Evolutionary conservation across 768 basidiomycete species (phyloP).

Genomic region (Auriculariales sp.): DNA sequence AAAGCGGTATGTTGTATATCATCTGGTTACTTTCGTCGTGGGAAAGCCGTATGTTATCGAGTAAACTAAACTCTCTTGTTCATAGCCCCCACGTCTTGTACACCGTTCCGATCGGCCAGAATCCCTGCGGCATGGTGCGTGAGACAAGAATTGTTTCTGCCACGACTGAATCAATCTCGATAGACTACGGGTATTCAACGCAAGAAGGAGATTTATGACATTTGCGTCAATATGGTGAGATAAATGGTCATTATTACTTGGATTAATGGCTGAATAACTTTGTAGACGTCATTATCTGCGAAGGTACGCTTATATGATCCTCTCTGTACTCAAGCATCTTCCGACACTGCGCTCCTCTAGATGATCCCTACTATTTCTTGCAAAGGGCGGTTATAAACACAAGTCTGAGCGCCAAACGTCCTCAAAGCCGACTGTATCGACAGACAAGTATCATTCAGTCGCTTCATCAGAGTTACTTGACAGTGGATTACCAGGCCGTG

Average conservation of each 20-base stretch:
- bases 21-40: no score
- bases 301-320: no score
- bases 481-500: slow-evolving; percentile 67
- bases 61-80: no score
- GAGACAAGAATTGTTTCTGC: not conserved
- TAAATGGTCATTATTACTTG: no score
- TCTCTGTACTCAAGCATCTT: no score
- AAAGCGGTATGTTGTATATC: slow-evolving; percentile 29
- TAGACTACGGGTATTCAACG: slow-evolving; percentile 47
- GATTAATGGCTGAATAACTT: not conserved
- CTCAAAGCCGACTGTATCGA: slow-evolving; percentile 25
- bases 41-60: no score
- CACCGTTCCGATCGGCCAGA: slow-evolving; percentile 71
- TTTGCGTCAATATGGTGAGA: slow-evolving; percentile 66
- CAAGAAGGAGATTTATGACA: slow-evolving; percentile 69
- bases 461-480: slow-evolving; percentile 49
- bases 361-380: slow-evolving; percentile 70
- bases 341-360: no score
- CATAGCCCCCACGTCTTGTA: slow-evolving; percentile 56
- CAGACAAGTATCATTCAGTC: slow-evolving; percentile 25
- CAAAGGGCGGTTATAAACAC: no score
- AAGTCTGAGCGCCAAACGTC: slow-evolving; percentile 34
- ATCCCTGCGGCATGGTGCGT: slow-evolving; percentile 61
- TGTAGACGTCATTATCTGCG: no score
- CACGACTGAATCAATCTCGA: no score